A percentile compares a stretch with the other conserved stretches of the same genome.
Conservation (phyloP, 2,329 filamentous ascomycete species). For the Chaetomium strumarium region DNA sequence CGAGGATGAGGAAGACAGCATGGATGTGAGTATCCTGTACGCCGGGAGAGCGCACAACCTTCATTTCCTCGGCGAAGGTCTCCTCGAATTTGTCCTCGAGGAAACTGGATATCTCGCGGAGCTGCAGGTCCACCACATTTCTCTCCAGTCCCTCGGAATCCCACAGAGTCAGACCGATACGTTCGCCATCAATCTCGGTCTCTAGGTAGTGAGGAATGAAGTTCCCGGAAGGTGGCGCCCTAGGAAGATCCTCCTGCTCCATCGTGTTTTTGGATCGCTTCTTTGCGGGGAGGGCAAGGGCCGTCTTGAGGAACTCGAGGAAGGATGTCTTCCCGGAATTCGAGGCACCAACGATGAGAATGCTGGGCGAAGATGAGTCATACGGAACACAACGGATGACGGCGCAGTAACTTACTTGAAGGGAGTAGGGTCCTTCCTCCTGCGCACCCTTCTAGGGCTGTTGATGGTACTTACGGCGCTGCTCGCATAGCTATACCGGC, state of each 20-base stretch:
- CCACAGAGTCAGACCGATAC: constrained; percentile 90
- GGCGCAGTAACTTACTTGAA: constrained; percentile 73
- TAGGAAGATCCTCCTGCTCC: constrained; percentile 53
- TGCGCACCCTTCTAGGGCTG: constrained; percentile 82
- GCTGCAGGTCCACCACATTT: constrained; percentile 88
- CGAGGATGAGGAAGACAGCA: constrained; percentile 85
- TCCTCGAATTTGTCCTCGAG: constrained; percentile 98
- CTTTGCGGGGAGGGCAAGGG: constrained; percentile 74
- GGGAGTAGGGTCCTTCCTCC: constrained; percentile 93
- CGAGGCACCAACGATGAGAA: constrained; percentile 83
- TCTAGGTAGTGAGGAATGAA: constrained; percentile 89
- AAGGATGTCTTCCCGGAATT: constrained; percentile 94
- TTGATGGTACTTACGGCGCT: constrained; percentile 87
- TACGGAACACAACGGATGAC: background rate
- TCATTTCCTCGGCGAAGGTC: constrained; percentile 95
- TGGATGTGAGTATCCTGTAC: constrained; percentile 96
- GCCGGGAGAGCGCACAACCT: constrained; percentile 87
- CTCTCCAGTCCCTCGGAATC: constrained; percentile 94
- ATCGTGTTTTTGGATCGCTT: constrained; percentile 57
- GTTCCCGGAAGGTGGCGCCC: constrained; percentile 53
- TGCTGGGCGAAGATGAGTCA: constrained; percentile 43
- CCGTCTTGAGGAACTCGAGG: constrained; percentile 86
- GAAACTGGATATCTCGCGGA: constrained; percentile 86
- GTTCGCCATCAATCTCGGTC: constrained; percentile 87
- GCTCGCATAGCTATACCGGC: constrained; percentile 93